Evolutionary conservation across 331 rosid species (phyloP), one percentile per base, ranked within the genome.

Genomic region (Pyrus hybrid): DNA sequence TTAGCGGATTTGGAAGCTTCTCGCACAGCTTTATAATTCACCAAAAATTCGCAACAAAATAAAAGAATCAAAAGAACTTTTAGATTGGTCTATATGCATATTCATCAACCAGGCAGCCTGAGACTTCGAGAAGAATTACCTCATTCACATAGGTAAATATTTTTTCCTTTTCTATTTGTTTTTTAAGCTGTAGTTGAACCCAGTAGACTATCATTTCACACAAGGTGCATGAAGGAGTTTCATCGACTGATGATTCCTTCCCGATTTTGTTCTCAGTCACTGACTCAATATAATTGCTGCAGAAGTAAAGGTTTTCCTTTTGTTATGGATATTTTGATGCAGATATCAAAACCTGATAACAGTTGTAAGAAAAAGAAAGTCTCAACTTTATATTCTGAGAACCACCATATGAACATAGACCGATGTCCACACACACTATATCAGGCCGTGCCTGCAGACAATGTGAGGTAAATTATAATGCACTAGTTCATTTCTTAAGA

Each of bases 171-270:
- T 74, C 65, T 70, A 83, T 73, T 77, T 87, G 84, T 81, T 91
- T 85, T 76, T 75, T 89, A 74, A 91, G 81, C 79, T 91, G 88
- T 80, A 80, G 87, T 89, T 89, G 94, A 54, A 89, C 79, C 97
- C 94, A 91, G 71, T 86, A 74, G 30, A 82, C 94, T 83, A 87
- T 47, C 93, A 84, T 91, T 76, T 84, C 83, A 49, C 97, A 91
- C 37, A 89, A 81, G 49, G 87, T 67, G 73, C 97, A 91, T 30
- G 77, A 70, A 32, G 85, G 72, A 37, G 82, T 84, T 74, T 86
- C 86, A 63, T 56, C 67, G 23, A 33, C 70, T 22, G 81, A 23
- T 45, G 90, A 72, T 8, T 83, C 79, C 60, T 65, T 63, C 67
- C 2, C n/a, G 72, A 70, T 87, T 81, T 79, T 79, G 76, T 87